phyloP scores from a whole-genome alignment of 1,139 yeast genomes.

The Pichia sorboxylosa region DNA sequence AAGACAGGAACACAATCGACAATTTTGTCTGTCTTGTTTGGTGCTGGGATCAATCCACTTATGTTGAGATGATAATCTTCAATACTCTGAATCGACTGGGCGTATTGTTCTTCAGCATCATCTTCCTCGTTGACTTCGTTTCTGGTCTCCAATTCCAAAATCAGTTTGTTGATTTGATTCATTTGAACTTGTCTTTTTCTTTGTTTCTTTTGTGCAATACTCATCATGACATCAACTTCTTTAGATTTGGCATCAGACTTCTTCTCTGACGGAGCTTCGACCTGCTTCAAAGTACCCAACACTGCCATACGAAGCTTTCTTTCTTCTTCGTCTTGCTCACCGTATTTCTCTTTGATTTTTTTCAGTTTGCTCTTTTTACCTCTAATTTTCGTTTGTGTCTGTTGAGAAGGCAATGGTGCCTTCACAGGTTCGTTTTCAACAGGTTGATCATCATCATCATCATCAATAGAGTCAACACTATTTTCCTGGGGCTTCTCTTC shows the following conservation, averaged over 20 bases:
- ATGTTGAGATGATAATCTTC: conserved; percentile 20
- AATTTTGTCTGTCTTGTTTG: conserved; percentile 33
- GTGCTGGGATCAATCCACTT: conserved; percentile 28
- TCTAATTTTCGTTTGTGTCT: conserved; percentile 38
- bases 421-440: conserved; percentile 1
- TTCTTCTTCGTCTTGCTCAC: conserved; percentile 88
- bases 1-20: conserved; percentile 69
- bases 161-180: conserved; percentile 23
- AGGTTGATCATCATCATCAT: conserved; percentile 3
- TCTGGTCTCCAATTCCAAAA: conserved; percentile 24
- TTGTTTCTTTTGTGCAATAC: conserved; percentile 22
- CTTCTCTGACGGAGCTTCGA: conserved; percentile 24
- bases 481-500: conserved; percentile 1
- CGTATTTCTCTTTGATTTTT: conserved; percentile 74
- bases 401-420: conserved; percentile 19
- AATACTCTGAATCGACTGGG: conserved; percentile 13
- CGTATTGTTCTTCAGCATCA: conserved; percentile 21
- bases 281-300: conserved; percentile 70
- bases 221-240: conserved; percentile 25
- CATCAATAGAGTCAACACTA: conserved; percentile 4
- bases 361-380: conserved; percentile 80
- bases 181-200: conserved; percentile 21
- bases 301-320: conserved; percentile 61
- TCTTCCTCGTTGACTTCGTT: conserved; percentile 18
- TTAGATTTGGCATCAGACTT: conserved; percentile 16